Conservation (phyloP, 148 eudicot genomes). For the Arctostaphylos glauca region DNA sequence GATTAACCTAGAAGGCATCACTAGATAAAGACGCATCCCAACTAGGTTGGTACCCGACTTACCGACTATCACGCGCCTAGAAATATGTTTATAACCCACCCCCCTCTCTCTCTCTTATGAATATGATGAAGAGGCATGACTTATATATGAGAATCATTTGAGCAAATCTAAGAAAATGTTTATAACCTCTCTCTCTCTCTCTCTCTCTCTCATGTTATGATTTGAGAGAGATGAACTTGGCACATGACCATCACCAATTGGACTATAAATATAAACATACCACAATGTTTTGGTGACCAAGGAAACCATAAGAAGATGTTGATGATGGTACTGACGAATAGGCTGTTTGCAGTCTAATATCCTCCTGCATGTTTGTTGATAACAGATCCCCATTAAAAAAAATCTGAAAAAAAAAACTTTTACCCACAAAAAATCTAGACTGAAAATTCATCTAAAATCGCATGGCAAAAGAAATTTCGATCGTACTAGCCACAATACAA, state of each 20-base stretch:
- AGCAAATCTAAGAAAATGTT: too few relatives aligned
- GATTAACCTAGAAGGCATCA: too few relatives aligned
- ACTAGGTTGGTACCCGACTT: too few relatives aligned
- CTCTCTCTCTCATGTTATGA: neutral
- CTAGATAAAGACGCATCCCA: too few relatives aligned
- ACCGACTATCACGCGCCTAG: too few relatives aligned
- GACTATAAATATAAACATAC: slow-evolving; percentile 23
- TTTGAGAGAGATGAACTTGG: neutral
- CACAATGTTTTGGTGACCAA: slow-evolving; percentile 32
- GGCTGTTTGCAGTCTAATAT: slow-evolving; percentile 40
- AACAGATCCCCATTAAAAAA: neutral
- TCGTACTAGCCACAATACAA: too few relatives aligned
- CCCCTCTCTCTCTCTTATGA: too few relatives aligned
- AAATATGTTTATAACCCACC: too few relatives aligned
- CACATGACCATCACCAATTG: neutral
- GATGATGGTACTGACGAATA: slow-evolving; percentile 28
- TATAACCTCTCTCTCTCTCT: neutral
- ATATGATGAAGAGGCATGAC: too few relatives aligned
- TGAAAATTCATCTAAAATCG: neutral
- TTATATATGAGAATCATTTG: too few relatives aligned
- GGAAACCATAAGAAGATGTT: slow-evolving; percentile 34
- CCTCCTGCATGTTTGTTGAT: slow-evolving; percentile 39
- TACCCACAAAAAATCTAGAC: neutral
- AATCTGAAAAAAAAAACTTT: neutral
- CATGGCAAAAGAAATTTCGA: neutral